Percentiles rank a stretch among this genome's conserved stretches.
phyloP scores from a whole-genome alignment of 495 filamentous ascomycete genomes.

The Staphylotrichum tortipilum region DNA sequence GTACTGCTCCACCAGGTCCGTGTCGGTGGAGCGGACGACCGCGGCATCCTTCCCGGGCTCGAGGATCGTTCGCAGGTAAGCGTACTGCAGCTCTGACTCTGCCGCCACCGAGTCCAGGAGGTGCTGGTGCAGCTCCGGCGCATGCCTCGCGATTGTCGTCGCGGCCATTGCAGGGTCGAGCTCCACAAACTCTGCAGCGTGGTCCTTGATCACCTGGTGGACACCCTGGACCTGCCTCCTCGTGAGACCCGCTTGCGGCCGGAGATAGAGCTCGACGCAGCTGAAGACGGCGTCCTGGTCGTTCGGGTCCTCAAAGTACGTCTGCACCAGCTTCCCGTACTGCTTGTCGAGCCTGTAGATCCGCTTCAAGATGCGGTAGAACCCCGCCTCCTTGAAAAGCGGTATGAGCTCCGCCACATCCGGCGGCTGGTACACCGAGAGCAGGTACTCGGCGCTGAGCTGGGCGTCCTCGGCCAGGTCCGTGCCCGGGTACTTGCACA shows the following conservation, averaged over 20 bases:
- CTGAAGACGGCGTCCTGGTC: slow-evolving; percentile 65
- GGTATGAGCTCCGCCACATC: slow-evolving; percentile 68
- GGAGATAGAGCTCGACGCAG: slow-evolving; percentile 72
- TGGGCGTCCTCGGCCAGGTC: slow-evolving; percentile 91
- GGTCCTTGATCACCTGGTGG: slow-evolving; percentile 57
- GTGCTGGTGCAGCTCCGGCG: slow-evolving; percentile 62
- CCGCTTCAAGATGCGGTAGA: slow-evolving; percentile 88
- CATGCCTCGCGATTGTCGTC: slow-evolving; percentile 54
- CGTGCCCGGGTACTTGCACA: slow-evolving; percentile 73
- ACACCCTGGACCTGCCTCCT: slow-evolving; percentile 72
- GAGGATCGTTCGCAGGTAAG: slow-evolving; percentile 69
- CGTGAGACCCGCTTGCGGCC: slow-evolving; percentile 56
- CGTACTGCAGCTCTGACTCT: slow-evolving; percentile 57
- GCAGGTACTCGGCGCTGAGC: slow-evolving; percentile 86
- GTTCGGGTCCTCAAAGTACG: slow-evolving; percentile 79
- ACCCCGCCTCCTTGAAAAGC: slow-evolving; percentile 68
- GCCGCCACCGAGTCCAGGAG: slow-evolving; percentile 57
- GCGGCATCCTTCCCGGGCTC: slow-evolving; percentile 51
- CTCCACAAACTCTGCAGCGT: slow-evolving; percentile 58
- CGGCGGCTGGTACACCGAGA: slow-evolving; percentile 87
- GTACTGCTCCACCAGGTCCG: slow-evolving; percentile 71
- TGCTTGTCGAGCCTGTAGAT: slow-evolving; percentile 75
- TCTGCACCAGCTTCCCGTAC: slow-evolving; percentile 66
- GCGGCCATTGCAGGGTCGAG: slow-evolving; percentile 65
- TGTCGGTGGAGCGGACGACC: slow-evolving; percentile 29